Percentiles rank a stretch among this genome's conserved stretches.
Conservation (phyloP, 805 yeast species). For the Myxozyma kluyveri region DNA sequence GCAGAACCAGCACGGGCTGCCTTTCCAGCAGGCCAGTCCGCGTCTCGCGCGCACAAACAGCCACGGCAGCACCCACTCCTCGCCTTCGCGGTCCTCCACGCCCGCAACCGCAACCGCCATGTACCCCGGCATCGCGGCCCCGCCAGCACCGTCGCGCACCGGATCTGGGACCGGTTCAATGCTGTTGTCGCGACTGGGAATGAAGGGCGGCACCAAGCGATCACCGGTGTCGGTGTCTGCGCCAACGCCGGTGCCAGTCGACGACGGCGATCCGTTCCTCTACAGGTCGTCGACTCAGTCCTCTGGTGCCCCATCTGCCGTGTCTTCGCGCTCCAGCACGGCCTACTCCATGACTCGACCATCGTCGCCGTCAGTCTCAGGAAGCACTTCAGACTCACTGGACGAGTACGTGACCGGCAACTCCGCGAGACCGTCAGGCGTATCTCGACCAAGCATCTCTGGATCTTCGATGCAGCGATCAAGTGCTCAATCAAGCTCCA, state of each 20-base stretch:
- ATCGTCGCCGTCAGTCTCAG: not conserved
- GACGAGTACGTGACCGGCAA: too few relatives aligned
- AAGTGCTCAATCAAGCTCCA: slow-evolving; percentile 3
- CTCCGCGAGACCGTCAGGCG: too few relatives aligned
- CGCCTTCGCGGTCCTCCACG: not conserved
- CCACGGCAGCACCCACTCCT: not conserved
- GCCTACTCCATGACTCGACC: not conserved
- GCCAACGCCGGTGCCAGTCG: not conserved
- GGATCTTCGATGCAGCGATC: slow-evolving; percentile 8
- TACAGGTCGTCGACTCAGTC: not conserved
- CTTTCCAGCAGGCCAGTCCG: not conserved
- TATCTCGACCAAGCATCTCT: too few relatives aligned
- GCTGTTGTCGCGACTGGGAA: slow-evolving; percentile 10
- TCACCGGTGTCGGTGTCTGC: not conserved
- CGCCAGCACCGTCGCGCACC: slow-evolving; percentile 9
- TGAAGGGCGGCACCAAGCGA: slow-evolving; percentile 4
- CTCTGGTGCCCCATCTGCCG: not conserved
- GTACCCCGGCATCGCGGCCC: not conserved
- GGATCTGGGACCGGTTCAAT: slow-evolving; percentile 9
- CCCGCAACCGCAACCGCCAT: not conserved
- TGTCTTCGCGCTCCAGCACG: not conserved
- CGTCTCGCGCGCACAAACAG: not conserved
- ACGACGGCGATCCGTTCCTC: not conserved
- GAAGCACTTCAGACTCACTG: not conserved
- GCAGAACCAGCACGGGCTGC: too few relatives aligned